Percentiles rank a stretch among this genome's conserved stretches.
Evolutionary conservation across 2,329 filamentous ascomycete species (phyloP).

Genomic region (Onygena corvina): DNA sequence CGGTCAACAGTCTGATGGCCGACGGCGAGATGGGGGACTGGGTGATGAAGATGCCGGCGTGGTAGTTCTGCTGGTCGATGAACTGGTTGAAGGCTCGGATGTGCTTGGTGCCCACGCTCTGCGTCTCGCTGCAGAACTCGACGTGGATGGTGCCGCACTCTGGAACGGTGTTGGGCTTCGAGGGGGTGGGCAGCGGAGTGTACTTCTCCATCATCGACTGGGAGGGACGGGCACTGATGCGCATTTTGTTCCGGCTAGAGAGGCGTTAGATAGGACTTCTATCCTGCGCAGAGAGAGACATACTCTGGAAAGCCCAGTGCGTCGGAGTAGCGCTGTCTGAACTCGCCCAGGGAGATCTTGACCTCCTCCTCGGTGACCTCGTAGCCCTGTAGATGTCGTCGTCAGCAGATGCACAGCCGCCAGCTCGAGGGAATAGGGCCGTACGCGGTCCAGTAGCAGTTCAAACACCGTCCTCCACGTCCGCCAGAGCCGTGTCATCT

Average conservation of each 20-base stretch:
- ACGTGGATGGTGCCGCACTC: conserved; percentile 76
- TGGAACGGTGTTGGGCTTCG: conserved; percentile 53
- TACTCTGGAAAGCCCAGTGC: conserved; percentile 66
- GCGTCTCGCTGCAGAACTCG: conserved; percentile 72
- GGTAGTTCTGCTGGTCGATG: conserved; percentile 66
- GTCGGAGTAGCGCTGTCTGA: conserved; percentile 59
- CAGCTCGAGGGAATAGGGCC: conserved; percentile 21
- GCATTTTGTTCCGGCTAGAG: conserved; percentile 65
- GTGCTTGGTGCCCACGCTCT: conserved; percentile 72
- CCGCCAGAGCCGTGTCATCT: conserved; percentile 67
- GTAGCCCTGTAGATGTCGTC: conserved; percentile 57
- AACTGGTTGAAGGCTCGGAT: conserved; percentile 80
- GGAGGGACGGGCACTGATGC: conserved; percentile 76
- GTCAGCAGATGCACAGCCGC: neutral
- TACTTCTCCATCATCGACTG: conserved; percentile 75
- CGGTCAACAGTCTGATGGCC: conserved; percentile 73
- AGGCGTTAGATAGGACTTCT: neutral
- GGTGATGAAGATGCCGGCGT: conserved; percentile 83
- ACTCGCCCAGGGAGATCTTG: conserved; percentile 71
- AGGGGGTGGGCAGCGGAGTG: conserved; percentile 57
- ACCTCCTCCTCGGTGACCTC: conserved; percentile 82
- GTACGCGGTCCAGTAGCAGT: conserved; percentile 83
- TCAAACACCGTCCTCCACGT: conserved; percentile 88
- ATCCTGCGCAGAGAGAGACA: conserved; percentile 22
- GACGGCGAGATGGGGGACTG: conserved; percentile 70